A percentile compares a stretch with the other conserved stretches of the same genome.
Conservation (phyloP, 2,329 filamentous ascomycete genomes). For the Fusarium sp. region DNA sequence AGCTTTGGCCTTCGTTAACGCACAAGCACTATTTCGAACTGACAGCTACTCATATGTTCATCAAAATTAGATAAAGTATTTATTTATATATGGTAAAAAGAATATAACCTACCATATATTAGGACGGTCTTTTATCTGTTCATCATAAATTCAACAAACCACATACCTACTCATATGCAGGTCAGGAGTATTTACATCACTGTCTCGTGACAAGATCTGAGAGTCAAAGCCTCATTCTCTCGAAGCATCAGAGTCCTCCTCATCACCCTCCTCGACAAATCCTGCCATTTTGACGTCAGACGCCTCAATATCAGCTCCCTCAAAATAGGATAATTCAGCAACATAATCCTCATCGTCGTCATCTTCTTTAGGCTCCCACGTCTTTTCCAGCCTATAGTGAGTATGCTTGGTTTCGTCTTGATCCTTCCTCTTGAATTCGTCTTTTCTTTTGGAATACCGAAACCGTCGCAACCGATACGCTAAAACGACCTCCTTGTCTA, state of each 20-base stretch:
- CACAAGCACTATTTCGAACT: too few species aligned
- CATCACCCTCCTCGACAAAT: neutral
- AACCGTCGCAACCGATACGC: constrained; percentile 26
- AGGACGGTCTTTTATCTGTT: neutral
- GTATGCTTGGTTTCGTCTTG: constrained; percentile 16
- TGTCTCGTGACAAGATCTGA: neutral
- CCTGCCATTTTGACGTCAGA: constrained; percentile 4
- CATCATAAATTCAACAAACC: neutral
- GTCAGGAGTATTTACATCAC: too few species aligned
- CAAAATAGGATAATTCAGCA: constrained; percentile 4
- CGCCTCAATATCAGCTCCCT: neutral
- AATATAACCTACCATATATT: too few species aligned
- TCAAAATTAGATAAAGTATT: too few species aligned
- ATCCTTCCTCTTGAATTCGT: constrained; percentile 1
- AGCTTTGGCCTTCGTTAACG: too few species aligned
- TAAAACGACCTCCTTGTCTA: constrained; percentile 18
- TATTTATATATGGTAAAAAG: too few species aligned
- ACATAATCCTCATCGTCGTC: neutral
- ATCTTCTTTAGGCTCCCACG: neutral
- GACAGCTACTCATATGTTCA: neutral
- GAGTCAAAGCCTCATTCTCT: neutral
- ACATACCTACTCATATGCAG: too few species aligned
- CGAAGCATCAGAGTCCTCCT: neutral
- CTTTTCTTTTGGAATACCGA: constrained; percentile 20
- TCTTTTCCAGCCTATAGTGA: neutral